phyloP scores from a whole-genome alignment of 495 filamentous ascomycete species.

The Durotheca rogersii region DNA sequence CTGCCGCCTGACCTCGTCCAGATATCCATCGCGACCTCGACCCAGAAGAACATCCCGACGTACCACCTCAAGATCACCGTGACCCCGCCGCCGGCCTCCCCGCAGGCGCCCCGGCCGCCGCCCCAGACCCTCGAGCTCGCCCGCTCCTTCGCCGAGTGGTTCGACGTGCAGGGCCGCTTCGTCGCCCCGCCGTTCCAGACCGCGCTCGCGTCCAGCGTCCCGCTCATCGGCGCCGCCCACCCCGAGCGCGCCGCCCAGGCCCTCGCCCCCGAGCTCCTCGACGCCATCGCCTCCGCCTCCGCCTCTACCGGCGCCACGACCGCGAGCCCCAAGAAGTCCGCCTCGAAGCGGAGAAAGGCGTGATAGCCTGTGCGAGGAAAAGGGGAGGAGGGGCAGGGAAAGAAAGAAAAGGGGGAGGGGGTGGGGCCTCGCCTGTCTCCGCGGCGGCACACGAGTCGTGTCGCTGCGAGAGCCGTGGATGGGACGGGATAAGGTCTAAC shows the following conservation, averaged over 20 bases:
- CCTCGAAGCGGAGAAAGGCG: slow-evolving; percentile 50
- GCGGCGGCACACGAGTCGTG: no score
- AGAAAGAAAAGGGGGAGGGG: no score
- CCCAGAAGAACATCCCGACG: slow-evolving; percentile 72
- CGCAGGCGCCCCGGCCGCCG: slow-evolving; percentile 38
- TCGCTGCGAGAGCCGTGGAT: no score
- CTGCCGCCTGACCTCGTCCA: slow-evolving; percentile 24
- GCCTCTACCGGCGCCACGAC: slow-evolving; percentile 32
- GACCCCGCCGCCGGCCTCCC: slow-evolving; percentile 39
- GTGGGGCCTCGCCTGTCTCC: no score
- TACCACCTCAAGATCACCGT: slow-evolving; percentile 73
- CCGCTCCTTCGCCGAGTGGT: slow-evolving; percentile 81
- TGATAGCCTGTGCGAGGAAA: slow-evolving; percentile 22
- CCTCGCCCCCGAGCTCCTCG: slow-evolving; percentile 20
- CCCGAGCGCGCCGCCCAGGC: slow-evolving; percentile 46
- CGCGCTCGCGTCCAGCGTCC: slow-evolving; percentile 70
- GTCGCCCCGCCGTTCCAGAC: slow-evolving; percentile 80
- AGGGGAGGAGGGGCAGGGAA: no score
- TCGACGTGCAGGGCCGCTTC: slow-evolving; percentile 78
- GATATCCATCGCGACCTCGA: slow-evolving; percentile 67
- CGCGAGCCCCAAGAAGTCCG: slow-evolving; percentile 38
- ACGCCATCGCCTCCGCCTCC: slow-evolving; percentile 36
- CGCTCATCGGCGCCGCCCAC: slow-evolving; percentile 67
- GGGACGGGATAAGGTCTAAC: no score
- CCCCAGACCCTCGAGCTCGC: slow-evolving; percentile 51